Percentiles rank a stretch among this genome's conserved stretches.
Evolutionary conservation across 1,139 yeast species (phyloP).

Genomic region (Candida pseudoviswanathii): DNA sequence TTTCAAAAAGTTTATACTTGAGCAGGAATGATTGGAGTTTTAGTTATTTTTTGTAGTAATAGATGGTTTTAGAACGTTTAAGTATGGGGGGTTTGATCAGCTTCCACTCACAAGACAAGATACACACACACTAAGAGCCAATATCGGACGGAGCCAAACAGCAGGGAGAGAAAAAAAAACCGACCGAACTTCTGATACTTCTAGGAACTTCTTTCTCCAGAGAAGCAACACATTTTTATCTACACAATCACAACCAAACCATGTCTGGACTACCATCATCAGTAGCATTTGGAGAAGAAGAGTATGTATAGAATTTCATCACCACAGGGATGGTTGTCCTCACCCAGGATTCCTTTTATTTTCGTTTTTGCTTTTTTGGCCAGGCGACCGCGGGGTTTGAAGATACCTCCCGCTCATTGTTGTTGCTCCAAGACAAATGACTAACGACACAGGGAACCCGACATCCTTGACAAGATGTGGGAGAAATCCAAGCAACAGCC

Average conservation of each 20-base stretch:
- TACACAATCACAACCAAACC: constrained; percentile 4
- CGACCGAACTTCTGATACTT: neutral
- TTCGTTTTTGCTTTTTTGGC: neutral
- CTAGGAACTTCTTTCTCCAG: neutral
- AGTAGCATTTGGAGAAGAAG: constrained; percentile 25
- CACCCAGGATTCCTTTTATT: neutral
- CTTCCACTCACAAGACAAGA: neutral
- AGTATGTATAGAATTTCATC: constrained; percentile 20
- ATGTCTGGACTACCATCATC: constrained; percentile 29
- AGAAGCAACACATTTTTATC: neutral
- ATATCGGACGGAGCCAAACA: neutral
- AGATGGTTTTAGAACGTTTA: too few species aligned
- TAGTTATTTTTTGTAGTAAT: too few species aligned
- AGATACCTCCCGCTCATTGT: neutral
- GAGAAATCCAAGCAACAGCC: constrained; percentile 69
- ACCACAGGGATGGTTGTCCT: neutral
- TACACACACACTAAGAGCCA: neutral
- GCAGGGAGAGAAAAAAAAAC: neutral
- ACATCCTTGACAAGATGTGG: constrained; percentile 32
- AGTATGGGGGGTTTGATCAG: neutral
- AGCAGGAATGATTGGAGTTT: constrained; percentile 14
- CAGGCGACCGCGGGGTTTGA: constrained; percentile 9
- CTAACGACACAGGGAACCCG: constrained; percentile 27
- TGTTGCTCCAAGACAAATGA: neutral
- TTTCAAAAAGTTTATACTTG: constrained; percentile 73